phyloP scores from a whole-genome alignment of 768 basidiomycete species.

The Psilocybe azurescens region DNA sequence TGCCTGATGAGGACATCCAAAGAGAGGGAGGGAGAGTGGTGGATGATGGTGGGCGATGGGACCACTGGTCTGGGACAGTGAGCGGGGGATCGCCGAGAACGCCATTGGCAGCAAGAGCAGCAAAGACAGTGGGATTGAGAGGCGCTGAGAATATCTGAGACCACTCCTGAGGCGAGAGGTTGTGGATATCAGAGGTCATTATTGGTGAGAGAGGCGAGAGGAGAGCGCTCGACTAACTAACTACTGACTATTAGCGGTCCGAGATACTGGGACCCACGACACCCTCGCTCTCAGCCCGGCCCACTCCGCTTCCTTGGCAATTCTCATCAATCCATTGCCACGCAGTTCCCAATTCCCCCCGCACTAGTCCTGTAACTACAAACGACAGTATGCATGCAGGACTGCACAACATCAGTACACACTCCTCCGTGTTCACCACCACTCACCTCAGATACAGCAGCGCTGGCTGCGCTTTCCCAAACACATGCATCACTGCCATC shows the following conservation, averaged over 20 bases:
- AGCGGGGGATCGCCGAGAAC: slow-evolving; percentile 46
- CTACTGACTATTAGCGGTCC: slow-evolving; percentile 16
- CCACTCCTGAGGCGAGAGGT: slow-evolving; percentile 51
- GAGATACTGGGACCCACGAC: slow-evolving; percentile 16
- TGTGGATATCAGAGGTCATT: slow-evolving; percentile 28
- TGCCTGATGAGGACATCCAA: slow-evolving; percentile 74
- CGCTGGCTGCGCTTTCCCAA: slow-evolving; percentile 84
- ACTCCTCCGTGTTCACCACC: slow-evolving; percentile 8
- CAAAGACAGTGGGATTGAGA: slow-evolving; percentile 63
- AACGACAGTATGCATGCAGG: slow-evolving; percentile 82
- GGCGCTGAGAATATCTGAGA: slow-evolving; percentile 63
- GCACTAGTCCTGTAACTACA: slow-evolving; percentile 54
- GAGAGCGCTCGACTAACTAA: neutral
- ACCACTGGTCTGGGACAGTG: slow-evolving; percentile 17
- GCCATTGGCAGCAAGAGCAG: slow-evolving; percentile 65
- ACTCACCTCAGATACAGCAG: slow-evolving; percentile 85
- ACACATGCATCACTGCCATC: slow-evolving; percentile 85
- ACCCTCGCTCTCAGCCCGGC: slow-evolving; percentile 12
- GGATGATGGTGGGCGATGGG: slow-evolving; percentile 50
- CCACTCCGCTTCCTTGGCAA: slow-evolving; percentile 7
- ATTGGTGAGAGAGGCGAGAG: slow-evolving; percentile 14
- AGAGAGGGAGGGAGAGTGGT: slow-evolving; percentile 71
- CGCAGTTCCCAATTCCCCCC: slow-evolving; percentile 72
- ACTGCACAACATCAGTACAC: slow-evolving; percentile 35
- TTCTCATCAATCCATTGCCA: slow-evolving; percentile 62